Evolutionary conservation across 2,329 filamentous ascomycete genomes (phyloP).

Genomic region (Amesomyces nigricolor): DNA sequence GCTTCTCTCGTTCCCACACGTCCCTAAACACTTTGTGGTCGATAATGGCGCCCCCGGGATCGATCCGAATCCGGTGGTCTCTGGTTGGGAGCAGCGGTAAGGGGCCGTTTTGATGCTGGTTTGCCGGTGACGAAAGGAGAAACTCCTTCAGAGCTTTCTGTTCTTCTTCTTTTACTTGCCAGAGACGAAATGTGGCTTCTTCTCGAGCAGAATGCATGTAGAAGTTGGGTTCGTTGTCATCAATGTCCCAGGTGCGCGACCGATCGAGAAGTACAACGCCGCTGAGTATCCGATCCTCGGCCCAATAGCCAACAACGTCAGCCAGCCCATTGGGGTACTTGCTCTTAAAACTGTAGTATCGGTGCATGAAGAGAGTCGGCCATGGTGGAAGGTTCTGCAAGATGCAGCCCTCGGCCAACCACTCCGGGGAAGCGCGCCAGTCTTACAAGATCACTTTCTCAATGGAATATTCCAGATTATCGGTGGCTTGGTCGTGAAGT

Average conservation of each 20-base stretch:
- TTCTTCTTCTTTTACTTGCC: constrained; percentile 2
- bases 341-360: neutral
- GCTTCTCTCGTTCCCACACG: neutral
- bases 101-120: neutral
- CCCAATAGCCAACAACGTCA: constrained; percentile 6
- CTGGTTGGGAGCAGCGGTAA: neutral
- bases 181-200: neutral
- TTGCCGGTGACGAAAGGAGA: neutral
- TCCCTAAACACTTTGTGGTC: neutral
- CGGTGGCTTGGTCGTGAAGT: too few relatives aligned
- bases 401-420: too few relatives aligned
- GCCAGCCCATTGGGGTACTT: constrained; percentile 3
- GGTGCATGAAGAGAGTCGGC: neutral
- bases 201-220: neutral
- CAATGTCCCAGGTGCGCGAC: neutral
- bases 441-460: too few relatives aligned
- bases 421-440: too few relatives aligned
- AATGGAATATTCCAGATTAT: too few relatives aligned
- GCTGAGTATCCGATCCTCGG: constrained; percentile 4
- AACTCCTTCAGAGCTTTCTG: neutral
- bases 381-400: neutral
- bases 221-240: neutral
- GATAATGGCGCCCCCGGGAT: neutral
- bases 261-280: constrained; percentile 2
- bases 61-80: neutral